Conservation (phyloP, 257 asterid genomes). For the Coffea eugenioides region DNA sequence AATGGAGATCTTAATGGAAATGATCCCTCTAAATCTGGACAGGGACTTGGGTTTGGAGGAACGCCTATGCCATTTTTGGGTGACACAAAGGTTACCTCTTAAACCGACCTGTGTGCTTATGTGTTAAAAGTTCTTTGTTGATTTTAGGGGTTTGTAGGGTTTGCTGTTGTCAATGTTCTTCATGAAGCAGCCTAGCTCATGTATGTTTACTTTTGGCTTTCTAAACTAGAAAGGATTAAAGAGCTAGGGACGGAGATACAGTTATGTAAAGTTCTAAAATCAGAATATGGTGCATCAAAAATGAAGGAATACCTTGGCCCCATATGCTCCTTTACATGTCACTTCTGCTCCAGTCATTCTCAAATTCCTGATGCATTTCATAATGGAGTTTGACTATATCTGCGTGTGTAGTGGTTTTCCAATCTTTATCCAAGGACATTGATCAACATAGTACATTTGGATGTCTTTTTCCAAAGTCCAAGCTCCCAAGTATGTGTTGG, state of each 20-base stretch:
- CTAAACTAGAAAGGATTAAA: background rate
- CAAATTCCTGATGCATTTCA: background rate
- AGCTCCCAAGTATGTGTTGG: background rate
- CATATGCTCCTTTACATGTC: background rate
- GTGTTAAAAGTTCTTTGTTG: background rate
- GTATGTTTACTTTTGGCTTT: background rate
- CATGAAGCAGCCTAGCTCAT: too few species aligned
- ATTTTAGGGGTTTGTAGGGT: background rate
- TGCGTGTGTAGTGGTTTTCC: background rate
- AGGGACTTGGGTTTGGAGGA: constrained; percentile 72
- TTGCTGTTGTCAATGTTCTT: too few species aligned
- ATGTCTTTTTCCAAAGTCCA: background rate
- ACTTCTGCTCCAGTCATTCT: background rate
- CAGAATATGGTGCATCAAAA: background rate
- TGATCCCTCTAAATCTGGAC: constrained; percentile 57
- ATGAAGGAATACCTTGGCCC: background rate
- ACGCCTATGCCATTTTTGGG: constrained; percentile 93
- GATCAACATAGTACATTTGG: background rate
- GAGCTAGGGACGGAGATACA: background rate
- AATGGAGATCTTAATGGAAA: constrained; percentile 56
- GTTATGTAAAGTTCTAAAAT: background rate
- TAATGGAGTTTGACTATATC: background rate
- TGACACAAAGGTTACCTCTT: constrained; percentile 69
- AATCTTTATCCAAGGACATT: background rate
- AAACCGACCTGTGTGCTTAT: background rate